A percentile compares a stretch with the other conserved stretches of the same genome.
phyloP scores from a whole-genome alignment of 768 basidiomycete genomes.

The Tricholoma matsutake region DNA sequence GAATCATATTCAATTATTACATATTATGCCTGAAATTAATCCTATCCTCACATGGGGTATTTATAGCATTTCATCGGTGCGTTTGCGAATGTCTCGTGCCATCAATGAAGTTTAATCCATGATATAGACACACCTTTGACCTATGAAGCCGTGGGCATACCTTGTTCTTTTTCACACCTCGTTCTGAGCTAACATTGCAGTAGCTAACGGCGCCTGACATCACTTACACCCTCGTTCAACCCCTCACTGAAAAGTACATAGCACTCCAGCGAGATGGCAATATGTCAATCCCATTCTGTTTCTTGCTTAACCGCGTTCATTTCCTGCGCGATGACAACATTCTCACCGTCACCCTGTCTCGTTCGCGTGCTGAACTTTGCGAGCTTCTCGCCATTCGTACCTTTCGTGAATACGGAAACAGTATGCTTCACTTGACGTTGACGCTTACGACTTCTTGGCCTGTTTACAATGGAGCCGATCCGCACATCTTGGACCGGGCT shows the following conservation, averaged over 20 bases:
- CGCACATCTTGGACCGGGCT: constrained; percentile 52
- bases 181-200: not conserved
- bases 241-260: constrained; percentile 84
- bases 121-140: constrained; percentile 75
- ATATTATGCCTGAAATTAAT: not conserved
- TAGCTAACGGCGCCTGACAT: constrained; percentile 84
- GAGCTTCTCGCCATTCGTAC: constrained; percentile 85
- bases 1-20: not conserved
- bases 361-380: constrained; percentile 77
- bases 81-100: constrained; percentile 11
- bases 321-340: constrained; percentile 78
- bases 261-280: constrained; percentile 71
- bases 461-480: constrained; percentile 74
- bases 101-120: not conserved
- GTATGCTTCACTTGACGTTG: constrained; percentile 64
- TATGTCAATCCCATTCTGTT: constrained; percentile 82
- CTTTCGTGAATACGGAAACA: constrained; percentile 68
- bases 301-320: constrained; percentile 83
- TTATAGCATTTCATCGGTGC: constrained; percentile 69
- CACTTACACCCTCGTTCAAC: constrained; percentile 86
- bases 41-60: not conserved
- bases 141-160: constrained; percentile 65
- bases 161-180: not conserved
- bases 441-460: constrained; percentile 78
- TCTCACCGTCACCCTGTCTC: constrained; percentile 64